Evolutionary conservation across 2,329 filamentous ascomycete genomes (phyloP), one percentile per base, ranked within the genome.

Genomic region (Emericellopsis atlantica): DNA sequence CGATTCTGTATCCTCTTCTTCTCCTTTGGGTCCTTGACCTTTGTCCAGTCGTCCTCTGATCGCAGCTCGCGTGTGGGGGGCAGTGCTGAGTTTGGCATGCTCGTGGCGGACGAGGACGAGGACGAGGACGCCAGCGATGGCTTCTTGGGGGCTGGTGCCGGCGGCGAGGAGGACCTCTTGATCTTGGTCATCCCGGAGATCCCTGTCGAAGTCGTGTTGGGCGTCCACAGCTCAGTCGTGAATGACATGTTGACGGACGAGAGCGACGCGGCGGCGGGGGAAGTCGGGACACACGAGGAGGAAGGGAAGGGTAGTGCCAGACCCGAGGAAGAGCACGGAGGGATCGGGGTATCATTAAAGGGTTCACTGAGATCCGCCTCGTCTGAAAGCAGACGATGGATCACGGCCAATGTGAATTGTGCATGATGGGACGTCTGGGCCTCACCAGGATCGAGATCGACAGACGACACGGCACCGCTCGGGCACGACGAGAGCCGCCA

Each of bases 1-100:
- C 54, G 43, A 39, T 57, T 57, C 41, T 57, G 54, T 5, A 57
- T 55, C 31, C 52, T 49, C 47, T 57, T 57, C 49, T 57, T 57
- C 43, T 54, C 49, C 40, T 51, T 52, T 39, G 50, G 53, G 23
- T 55, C 51, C 24, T 51, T 48, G 36, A 54, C 51, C 4, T 48
- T 46, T 3, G 53, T 55, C 53, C 53, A 55, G 45, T 55, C 53
- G 36, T 55, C 53, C 36, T 53, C 52, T n/a, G 46, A 42, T 9
- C 43, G 41, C 5, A 51, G 43, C 14, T 49, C 44, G 9, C 24
- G 44, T 3, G 45, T 44, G 6, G 40, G 40, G 9, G 39, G 39
- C 35, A 43, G 34, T 16, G 41, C 46, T 40, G 40, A 32, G 14
- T 11, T 22, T 21, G 26, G 38, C 26, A 31, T 40, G 18, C 29